Percentiles rank a stretch among this genome's conserved stretches.
phyloP scores from a whole-genome alignment of 2,329 filamentous ascomycete species.

The Sclerotinia subarctica region DNA sequence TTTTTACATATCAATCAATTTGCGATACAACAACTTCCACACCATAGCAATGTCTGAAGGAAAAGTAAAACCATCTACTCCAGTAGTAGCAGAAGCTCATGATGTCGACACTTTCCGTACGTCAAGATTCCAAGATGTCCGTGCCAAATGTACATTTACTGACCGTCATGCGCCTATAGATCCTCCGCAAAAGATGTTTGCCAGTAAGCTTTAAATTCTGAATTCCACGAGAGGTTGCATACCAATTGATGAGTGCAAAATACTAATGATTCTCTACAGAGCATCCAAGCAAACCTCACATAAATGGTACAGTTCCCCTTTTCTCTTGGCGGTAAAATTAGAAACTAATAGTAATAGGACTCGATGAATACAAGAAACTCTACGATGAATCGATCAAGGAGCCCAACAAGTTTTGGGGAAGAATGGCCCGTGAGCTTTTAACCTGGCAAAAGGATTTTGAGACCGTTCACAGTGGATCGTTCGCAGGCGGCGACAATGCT shows the following conservation, averaged over 20 bases:
- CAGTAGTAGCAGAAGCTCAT: conserved; percentile 72
- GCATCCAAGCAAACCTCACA: conserved; percentile 67
- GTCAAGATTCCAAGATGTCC: conserved; percentile 33
- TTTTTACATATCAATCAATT: background rate
- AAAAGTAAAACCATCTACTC: conserved; percentile 41
- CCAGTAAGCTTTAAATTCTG: conserved; percentile 50
- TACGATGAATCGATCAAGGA: conserved; percentile 85
- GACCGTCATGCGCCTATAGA: conserved; percentile 44
- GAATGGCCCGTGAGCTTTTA: conserved; percentile 80
- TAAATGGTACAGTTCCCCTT: conserved; percentile 52
- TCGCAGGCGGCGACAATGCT: conserved; percentile 76
- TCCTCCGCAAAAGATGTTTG: conserved; percentile 64
- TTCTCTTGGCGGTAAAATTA: background rate
- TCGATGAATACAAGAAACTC: conserved; percentile 65
- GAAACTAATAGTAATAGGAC: conserved; percentile 42
- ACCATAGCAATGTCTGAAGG: conserved; percentile 45
- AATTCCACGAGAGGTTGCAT: conserved; percentile 3
- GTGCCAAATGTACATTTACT: conserved; percentile 20
- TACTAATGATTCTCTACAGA: conserved; percentile 46
- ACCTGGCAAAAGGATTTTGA: conserved; percentile 90
- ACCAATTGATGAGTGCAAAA: conserved; percentile 24
- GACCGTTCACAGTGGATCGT: conserved; percentile 76
- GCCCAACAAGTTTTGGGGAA: conserved; percentile 86
- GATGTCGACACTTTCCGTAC: conserved; percentile 71
- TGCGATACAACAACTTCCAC: background rate